These are phyloP conservation scores for Aspergillus intermedius DNA, from an alignment of 2,329 filamentous ascomycete species.

Conservation along the genomic window DNA sequence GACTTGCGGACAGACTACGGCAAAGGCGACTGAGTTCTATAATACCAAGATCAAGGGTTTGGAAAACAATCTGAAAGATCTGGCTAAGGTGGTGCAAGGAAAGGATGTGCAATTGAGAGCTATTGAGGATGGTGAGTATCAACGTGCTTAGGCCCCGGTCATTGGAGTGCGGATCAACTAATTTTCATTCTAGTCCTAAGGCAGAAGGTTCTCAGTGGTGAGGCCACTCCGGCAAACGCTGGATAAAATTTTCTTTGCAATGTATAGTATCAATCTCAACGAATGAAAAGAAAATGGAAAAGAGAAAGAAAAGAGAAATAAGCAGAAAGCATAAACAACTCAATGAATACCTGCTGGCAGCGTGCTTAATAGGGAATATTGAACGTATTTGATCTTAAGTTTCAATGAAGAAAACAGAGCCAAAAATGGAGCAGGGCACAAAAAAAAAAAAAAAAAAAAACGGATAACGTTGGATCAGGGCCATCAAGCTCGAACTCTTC, in stretches of 20 bases:
- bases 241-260: conserved; percentile 9
- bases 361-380: no score
- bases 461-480: background rate
- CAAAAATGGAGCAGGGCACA: conserved; percentile 1
- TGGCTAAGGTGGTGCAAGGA: conserved; percentile 61
- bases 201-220: conserved; percentile 46
- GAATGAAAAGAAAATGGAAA: background rate
- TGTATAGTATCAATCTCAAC: background rate
- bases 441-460: background rate
- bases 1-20: conserved; percentile 38
- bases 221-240: conserved; percentile 27
- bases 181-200: conserved; percentile 38
- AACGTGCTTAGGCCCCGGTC: background rate
- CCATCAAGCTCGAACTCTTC: no score
- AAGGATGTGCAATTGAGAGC: conserved; percentile 82
- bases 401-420: background rate
- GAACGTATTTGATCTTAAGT: no score
- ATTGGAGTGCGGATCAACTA: conserved; percentile 7
- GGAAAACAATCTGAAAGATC: conserved; percentile 56
- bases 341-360: background rate
- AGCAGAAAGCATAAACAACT: background rate
- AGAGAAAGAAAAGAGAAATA: background rate
- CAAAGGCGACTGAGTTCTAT: conserved; percentile 62
- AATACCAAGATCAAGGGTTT: conserved; percentile 61
- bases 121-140: conserved; percentile 72